Base-by-base conservation (phyloP, 257 asterid genomes). In the Fraxinus americana region DNA sequence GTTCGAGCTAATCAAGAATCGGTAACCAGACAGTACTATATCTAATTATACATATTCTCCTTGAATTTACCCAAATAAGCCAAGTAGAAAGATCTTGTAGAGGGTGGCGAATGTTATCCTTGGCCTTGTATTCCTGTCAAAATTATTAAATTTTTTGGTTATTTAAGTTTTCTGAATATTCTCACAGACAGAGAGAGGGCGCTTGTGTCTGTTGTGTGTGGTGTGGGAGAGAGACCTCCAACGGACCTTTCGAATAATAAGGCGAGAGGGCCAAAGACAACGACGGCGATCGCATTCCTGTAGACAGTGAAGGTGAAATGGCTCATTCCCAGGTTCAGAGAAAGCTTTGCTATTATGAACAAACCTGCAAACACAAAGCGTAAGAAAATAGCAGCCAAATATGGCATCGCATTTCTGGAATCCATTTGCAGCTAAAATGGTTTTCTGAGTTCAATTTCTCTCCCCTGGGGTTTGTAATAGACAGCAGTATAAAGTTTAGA, bases 51-150 rank as follows among this genome's bases (percentile, higher is more conserved):
- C 43, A 1, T 7, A 7, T 38, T 38, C 43, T 38, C 43, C 12
- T 38, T 38, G 11, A 38, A 38, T 38, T 77, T 86, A 92, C 97
- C 89, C 96, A 23, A 90, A 41, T 57, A 88, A 73, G 45, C 89
- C 86, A 23, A 92, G 88, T 36, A 92, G 43, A 61, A 89, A n/a
- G 73, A 92, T 87, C 88, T 88, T 92, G 71, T 75, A 61, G 79
- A 90, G 68, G 11, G 86, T 65, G 14, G 79, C 32, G 48, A 81
- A 4, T 0, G 89, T 90, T 92, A 91, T 87, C 69, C 48, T 83
- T 36, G 97, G 94, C 90, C 97, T 89, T 54, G 77, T 77, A 83
- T 92, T 90, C 93, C 97, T 92, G 90, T 57, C 13, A 10, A 65
- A 30, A 7, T 38, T 68, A 21, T 27, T 66, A 50, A 61, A 74